Evolutionary conservation across 352 stramenopile genomes (phyloP).

Genomic region (Phytophthora colocasiae): DNA sequence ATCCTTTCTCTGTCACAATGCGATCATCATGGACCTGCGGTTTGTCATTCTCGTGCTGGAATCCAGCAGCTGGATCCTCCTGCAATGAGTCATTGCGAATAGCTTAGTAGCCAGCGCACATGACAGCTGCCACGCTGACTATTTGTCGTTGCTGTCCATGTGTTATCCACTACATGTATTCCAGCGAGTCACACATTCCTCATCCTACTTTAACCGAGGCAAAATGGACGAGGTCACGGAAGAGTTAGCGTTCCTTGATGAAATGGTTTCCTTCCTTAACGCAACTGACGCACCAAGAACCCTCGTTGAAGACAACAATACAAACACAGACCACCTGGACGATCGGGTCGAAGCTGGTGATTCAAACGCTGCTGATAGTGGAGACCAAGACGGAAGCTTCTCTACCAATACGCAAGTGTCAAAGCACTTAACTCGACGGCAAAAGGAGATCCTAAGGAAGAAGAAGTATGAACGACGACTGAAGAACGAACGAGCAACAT

Average conservation of each 20-base stretch:
- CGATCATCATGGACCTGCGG: no score
- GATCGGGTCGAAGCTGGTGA: background rate
- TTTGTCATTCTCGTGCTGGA: no score
- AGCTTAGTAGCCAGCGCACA: background rate
- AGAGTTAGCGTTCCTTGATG: conserved; percentile 2
- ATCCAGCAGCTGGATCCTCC: no score
- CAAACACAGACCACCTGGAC: background rate
- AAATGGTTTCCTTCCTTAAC: conserved; percentile 8
- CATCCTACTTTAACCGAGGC: background rate
- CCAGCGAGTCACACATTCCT: background rate
- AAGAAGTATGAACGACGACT: conserved; percentile 7
- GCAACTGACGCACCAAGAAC: background rate
- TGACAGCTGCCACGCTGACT: background rate
- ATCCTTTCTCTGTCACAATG: no score
- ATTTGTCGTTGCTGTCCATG: background rate
- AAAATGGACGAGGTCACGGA: background rate
- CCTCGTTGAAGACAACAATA: background rate
- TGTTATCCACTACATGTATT: background rate
- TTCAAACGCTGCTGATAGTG: background rate
- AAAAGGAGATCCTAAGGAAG: conserved; percentile 9
- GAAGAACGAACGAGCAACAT: conserved; percentile 1
- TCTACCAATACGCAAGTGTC: background rate
- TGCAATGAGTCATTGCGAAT: no score
- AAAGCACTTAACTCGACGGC: background rate
- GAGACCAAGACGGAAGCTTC: background rate